Conservation (phyloP, 2,329 filamentous ascomycete species). For the Fusarium protoensiforme region DNA sequence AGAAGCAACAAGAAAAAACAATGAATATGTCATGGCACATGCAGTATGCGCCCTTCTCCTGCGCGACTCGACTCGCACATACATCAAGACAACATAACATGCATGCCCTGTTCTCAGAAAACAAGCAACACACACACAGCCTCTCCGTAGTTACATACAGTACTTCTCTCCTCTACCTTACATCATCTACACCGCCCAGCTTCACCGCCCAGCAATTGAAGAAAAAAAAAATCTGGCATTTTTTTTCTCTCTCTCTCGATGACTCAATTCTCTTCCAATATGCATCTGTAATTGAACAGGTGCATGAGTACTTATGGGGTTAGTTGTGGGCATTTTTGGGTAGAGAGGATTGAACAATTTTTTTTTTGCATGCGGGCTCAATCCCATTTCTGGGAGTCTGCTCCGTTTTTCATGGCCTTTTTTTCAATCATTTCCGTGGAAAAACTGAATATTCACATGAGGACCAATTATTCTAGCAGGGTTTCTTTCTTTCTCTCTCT, state of each 20-base stretch:
- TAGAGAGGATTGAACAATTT: neutral
- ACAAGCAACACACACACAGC: neutral
- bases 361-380: neutral
- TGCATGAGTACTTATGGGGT: neutral
- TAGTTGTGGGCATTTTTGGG: neutral
- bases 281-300: neutral
- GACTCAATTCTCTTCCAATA: neutral
- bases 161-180: neutral
- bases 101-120: neutral
- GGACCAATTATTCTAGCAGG: neutral
- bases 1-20: neutral
- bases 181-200: conserved; percentile 2
- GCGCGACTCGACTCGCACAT: conserved; percentile 26
- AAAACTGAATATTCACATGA: neutral
- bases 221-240: too few species aligned
- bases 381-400: neutral
- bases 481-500: too few species aligned
- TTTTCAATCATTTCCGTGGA: neutral
- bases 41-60: neutral
- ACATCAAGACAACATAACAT: neutral
- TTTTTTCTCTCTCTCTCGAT: neutral
- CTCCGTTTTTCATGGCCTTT: neutral
- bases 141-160: neutral
- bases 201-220: neutral
- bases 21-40: neutral